Evolutionary conservation across 176 grass and related monocot species (phyloP).

Genomic region (Canna indica): DNA sequence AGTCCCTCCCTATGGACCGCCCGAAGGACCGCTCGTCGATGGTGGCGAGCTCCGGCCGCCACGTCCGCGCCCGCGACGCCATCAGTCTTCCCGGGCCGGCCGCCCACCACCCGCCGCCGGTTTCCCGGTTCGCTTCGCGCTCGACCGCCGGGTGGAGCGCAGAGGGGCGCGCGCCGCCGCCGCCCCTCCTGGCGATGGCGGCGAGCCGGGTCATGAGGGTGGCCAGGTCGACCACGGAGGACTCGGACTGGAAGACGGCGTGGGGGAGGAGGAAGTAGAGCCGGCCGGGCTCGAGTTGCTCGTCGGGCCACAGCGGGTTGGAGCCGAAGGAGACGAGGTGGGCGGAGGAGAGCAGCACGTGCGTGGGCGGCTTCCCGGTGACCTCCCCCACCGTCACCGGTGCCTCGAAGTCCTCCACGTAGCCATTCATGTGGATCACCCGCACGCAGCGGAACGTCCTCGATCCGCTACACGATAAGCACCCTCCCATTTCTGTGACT

Average conservation of each 20-base stretch:
- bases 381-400: conserved; percentile 50
- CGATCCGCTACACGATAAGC: conserved; percentile 20
- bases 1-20: conserved; percentile 2
- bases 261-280: conserved; percentile 88
- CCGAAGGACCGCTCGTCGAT: conserved; percentile 17
- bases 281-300: conserved; percentile 57
- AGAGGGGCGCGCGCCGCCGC: neutral
- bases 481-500: conserved; percentile 39
- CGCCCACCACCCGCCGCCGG: neutral
- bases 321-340: conserved; percentile 41
- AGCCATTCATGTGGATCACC: conserved; percentile 95
- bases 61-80: neutral
- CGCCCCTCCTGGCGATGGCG: conserved; percentile 39
- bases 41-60: conserved; percentile 16
- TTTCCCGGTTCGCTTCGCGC: neutral
- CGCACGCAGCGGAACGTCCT: conserved; percentile 47
- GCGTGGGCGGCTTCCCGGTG: conserved; percentile 20
- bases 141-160: neutral
- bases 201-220: conserved; percentile 78
- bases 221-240: conserved; percentile 76
- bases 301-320: conserved; percentile 44
- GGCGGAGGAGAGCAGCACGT: conserved; percentile 67
- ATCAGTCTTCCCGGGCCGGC: neutral
- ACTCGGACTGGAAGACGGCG: conserved; percentile 57
- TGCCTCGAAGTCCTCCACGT: conserved; percentile 71